These are phyloP conservation scores for Serendipita sp. DNA, from an alignment of 768 basidiomycete species.

Conservation along the genomic window DNA sequence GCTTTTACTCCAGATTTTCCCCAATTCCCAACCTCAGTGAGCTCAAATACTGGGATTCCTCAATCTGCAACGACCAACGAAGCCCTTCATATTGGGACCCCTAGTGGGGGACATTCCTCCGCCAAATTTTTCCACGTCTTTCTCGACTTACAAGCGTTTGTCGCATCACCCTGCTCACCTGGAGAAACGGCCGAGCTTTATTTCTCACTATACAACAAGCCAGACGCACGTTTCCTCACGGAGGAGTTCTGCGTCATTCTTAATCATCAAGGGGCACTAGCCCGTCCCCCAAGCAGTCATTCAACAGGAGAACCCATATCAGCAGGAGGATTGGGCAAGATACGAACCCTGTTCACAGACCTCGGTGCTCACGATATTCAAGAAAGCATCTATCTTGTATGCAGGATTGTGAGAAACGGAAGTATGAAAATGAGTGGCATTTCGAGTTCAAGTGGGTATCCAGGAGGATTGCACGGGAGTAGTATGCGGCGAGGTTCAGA, in stretches of 20 bases:
- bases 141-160: slow-evolving; percentile 81
- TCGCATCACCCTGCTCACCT: slow-evolving; percentile 75
- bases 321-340: slow-evolving; percentile 30
- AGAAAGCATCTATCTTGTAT: slow-evolving; percentile 78
- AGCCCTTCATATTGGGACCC: not conserved
- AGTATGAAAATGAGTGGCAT: slow-evolving; percentile 54
- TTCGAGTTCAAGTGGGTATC: slow-evolving; percentile 23
- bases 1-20: slow-evolving; percentile 20
- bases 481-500: slow-evolving; percentile 32
- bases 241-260: slow-evolving; percentile 85
- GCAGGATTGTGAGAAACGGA: slow-evolving; percentile 78
- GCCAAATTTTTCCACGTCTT: slow-evolving; percentile 80
- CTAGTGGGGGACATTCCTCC: not conserved
- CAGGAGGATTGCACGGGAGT: not conserved
- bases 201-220: slow-evolving; percentile 83
- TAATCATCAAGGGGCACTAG: slow-evolving; percentile 78
- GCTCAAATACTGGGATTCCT: not conserved
- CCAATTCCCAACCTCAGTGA: slow-evolving; percentile 18
- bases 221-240: slow-evolving; percentile 71
- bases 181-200: slow-evolving; percentile 88
- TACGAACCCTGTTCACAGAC: slow-evolving; percentile 81
- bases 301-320: slow-evolving; percentile 22
- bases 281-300: slow-evolving; percentile 24
- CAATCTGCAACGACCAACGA: not conserved
- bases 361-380: slow-evolving; percentile 74